phyloP scores from a whole-genome alignment of 768 basidiomycete species.

The Termitomyces sp. region DNA sequence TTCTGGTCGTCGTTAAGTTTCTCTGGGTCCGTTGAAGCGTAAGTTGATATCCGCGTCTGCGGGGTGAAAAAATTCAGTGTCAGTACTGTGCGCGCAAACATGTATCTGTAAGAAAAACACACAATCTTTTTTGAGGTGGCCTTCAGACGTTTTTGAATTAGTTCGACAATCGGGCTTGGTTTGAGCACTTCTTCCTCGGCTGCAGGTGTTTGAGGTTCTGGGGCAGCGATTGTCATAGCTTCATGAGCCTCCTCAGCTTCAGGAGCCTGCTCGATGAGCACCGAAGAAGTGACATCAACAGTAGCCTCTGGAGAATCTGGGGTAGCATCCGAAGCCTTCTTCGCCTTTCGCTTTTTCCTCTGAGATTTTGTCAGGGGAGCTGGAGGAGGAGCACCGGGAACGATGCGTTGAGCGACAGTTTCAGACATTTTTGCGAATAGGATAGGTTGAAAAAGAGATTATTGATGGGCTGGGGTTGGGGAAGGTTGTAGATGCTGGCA shows the following conservation, averaged over 20 bases:
- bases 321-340: conserved; percentile 38
- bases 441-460: conserved; percentile 7
- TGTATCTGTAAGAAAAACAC: conserved; percentile 17
- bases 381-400: conserved; percentile 76
- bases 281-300: conserved; percentile 39
- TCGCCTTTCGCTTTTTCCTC: conserved; percentile 64
- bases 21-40: conserved; percentile 59
- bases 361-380: conserved; percentile 53
- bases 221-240: conserved; percentile 34
- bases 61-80: conserved; percentile 10
- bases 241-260: conserved; percentile 41
- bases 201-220: conserved; percentile 33
- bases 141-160: conserved; percentile 75
- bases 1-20: conserved; percentile 89
- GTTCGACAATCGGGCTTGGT: conserved; percentile 67
- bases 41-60: conserved; percentile 68
- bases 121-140: conserved; percentile 82
- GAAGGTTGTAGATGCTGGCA: conserved; percentile 12
- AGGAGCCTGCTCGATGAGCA: conserved; percentile 45
- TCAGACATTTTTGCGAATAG: conserved; percentile 29
- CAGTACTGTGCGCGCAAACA: neutral
- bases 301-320: conserved; percentile 41
- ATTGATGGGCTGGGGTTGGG: conserved; percentile 9
- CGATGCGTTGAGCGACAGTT: conserved; percentile 39
- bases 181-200: conserved; percentile 47